Conservation (phyloP, 202 grass and related monocot genomes). For the Musa balbisiana region DNA sequence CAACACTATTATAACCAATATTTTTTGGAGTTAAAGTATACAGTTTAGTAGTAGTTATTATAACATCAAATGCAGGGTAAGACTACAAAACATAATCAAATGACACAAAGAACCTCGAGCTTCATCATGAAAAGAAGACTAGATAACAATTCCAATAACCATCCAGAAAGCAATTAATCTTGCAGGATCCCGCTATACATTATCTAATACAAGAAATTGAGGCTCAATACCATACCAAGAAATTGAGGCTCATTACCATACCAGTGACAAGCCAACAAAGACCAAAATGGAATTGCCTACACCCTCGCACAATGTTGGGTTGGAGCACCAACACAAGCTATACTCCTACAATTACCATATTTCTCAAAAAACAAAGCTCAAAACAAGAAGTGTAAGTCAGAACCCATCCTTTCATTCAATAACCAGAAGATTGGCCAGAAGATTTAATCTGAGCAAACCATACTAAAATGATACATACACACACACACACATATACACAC, state of each 20-base stretch:
- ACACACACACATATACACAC: no score
- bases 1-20: neutral
- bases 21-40: neutral
- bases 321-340: constrained; percentile 13
- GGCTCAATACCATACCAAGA: constrained; percentile 16
- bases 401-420: neutral
- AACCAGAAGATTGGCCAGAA: neutral
- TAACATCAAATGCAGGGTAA: neutral
- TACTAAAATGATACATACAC: neutral
- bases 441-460: neutral
- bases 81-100: neutral
- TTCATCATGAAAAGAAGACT: neutral
- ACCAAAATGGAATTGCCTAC: constrained; percentile 8
- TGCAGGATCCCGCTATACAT: neutral
- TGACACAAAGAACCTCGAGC: neutral
- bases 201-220: neutral
- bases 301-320: neutral
- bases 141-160: neutral
- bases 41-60: neutral
- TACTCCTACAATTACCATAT: constrained; percentile 13
- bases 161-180: neutral
- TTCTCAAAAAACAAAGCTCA: neutral
- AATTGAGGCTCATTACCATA: constrained; percentile 10
- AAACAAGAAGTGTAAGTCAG: neutral
- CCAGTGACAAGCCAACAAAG: constrained; percentile 19